Conservation (phyloP, 139 green algal genomes). For the Nannochloris sp. region DNA sequence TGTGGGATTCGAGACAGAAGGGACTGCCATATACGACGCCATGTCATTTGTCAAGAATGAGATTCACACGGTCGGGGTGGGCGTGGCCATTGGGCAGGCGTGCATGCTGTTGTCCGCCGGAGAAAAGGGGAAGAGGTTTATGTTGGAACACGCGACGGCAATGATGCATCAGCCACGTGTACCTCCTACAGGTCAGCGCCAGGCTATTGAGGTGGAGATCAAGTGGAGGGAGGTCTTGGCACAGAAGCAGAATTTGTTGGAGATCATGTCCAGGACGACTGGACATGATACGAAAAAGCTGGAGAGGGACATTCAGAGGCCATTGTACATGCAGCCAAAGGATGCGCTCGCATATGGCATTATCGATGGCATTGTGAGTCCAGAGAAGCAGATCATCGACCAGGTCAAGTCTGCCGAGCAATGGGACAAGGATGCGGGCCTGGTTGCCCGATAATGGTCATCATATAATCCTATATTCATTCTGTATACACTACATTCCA, state of each 20-base stretch:
- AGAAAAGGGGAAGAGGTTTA: conserved; percentile 71
- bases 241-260: conserved; percentile 70
- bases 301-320: conserved; percentile 86
- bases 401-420: conserved; percentile 41
- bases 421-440: conserved; percentile 57
- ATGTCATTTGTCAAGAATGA: conserved; percentile 81
- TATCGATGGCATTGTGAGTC: conserved; percentile 79
- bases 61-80: conserved; percentile 47
- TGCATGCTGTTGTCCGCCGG: conserved; percentile 76
- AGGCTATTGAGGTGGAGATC: conserved; percentile 86
- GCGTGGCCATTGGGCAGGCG: conserved; percentile 62
- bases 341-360: conserved; percentile 88
- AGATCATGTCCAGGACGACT: conserved; percentile 74
- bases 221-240: conserved; percentile 85
- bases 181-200: conserved; percentile 83
- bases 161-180: conserved; percentile 98
- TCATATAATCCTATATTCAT: neutral
- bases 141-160: conserved; percentile 81
- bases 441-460: conserved; percentile 36
- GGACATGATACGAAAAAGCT: conserved; percentile 86
- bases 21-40: conserved; percentile 83
- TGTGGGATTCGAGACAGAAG: conserved; percentile 88
- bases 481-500: too few species aligned
- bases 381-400: conserved; percentile 53
- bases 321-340: conserved; percentile 90